Conservation (phyloP, 441 rosid species). For the Erodium trifolium region DNA sequence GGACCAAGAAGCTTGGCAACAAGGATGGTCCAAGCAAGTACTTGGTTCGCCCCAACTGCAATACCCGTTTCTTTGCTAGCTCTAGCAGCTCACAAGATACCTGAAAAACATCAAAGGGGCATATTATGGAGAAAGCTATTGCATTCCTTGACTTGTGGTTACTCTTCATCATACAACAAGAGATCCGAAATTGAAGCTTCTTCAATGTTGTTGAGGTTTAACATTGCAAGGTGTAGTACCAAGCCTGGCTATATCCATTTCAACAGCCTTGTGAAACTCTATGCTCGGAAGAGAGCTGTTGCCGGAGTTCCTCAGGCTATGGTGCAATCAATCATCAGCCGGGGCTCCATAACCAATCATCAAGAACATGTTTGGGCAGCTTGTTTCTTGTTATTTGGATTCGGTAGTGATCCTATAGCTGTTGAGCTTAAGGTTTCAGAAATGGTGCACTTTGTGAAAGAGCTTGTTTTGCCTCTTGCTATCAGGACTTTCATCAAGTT, state of each 20-base stretch:
- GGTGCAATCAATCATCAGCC: slow-evolving; percentile 62
- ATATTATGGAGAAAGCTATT: slow-evolving; percentile 47
- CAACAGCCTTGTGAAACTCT: slow-evolving; percentile 61
- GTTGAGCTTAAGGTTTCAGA: slow-evolving; percentile 64
- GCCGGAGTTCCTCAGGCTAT: slow-evolving; percentile 45
- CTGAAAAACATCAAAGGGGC: slow-evolving; percentile 50
- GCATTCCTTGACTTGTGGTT: slow-evolving; percentile 57
- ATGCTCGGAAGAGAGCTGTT: slow-evolving; percentile 44
- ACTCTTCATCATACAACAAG: slow-evolving; percentile 48
- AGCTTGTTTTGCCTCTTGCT: slow-evolving; percentile 67
- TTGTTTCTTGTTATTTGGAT: slow-evolving; percentile 66
- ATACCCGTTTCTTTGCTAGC: slow-evolving; percentile 63
- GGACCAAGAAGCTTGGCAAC: slow-evolving; percentile 79
- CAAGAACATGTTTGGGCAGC: slow-evolving; percentile 78
- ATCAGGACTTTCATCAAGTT: slow-evolving; percentile 57
- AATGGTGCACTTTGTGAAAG: slow-evolving; percentile 45
- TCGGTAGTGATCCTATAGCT: slow-evolving; percentile 49
- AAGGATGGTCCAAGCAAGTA: slow-evolving; percentile 74
- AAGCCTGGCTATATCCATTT: slow-evolving; percentile 53
- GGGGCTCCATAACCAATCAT: slow-evolving; percentile 47
- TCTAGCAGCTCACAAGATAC: slow-evolving; percentile 69
- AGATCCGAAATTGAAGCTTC: slow-evolving; percentile 72
- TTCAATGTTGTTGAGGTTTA: slow-evolving; percentile 73
- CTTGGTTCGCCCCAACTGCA: slow-evolving; percentile 87
- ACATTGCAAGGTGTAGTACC: slow-evolving; percentile 58